Evolutionary conservation across 1,284 basidiomycete genomes (phyloP), one percentile per base, ranked within the genome.

Genomic region (Anthracocystis walkeri): DNA sequence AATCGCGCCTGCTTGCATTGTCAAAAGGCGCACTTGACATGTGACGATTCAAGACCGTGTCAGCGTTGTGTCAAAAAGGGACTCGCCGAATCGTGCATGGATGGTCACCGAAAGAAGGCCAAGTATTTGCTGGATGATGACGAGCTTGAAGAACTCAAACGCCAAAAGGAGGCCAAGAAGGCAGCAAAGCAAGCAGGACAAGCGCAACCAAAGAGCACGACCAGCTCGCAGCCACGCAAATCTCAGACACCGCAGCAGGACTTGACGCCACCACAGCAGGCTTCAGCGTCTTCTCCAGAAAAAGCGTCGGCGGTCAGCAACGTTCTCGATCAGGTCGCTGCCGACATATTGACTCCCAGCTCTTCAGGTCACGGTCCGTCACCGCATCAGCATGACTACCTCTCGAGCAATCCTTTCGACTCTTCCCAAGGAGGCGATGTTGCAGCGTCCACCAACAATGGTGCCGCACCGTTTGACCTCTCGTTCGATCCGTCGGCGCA

Each of bases 61-160:
- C 92, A 93, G 78, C 90, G 96, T 51, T 99, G 96, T 84, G 89
- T 94, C 58, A 97, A 96, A 87, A 95, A 96, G 75, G 94, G 94
- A 18, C 91, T 96, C 80, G 92, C 91, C 7, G 90, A 91, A 65
- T 92, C 91, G 67, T 99, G 96, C 84, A 91, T 92, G 41, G 96
- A 99, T 84, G 96, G 96, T 0, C 92, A 93, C 75, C 90, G 96
- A 77, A 99, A 99, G 87, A 97, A 97, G 87, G 96, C 96, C 25
- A 99, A 99, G 85, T 99, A 98, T 86, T 89, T 85, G 49, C 73
- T 85, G 11, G 83, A 83, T 38, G 83, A 85, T 35, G 82, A 83
- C 31, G 83, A 84, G 59, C 60, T 84, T 23, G 78, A 72, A 38
- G 77, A 76, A 57, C 64, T 80, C 44, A 78, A 77, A 35, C 51